Evolutionary conservation across 208 protist species (phyloP).

Genomic region (Crithidia expoeki): DNA sequence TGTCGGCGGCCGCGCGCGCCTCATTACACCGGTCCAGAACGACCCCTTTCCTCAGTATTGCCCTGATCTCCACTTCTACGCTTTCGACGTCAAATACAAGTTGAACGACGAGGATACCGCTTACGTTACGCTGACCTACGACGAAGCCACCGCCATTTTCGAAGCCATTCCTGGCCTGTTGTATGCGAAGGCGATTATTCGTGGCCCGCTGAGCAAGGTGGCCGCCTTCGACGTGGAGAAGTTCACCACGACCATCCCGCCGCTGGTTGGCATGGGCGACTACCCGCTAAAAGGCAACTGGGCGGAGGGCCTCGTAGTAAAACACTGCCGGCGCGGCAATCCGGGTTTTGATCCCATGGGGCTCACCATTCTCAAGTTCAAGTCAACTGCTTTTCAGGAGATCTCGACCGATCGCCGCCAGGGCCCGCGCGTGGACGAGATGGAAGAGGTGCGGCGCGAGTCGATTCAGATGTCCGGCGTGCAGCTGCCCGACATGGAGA

Average conservation of each 20-base stretch:
- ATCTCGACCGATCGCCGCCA: constrained; percentile 76
- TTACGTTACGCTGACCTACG: constrained; percentile 67
- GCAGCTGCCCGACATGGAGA: constrained; percentile 74
- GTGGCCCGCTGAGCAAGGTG: constrained; percentile 76
- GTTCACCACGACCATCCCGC: constrained; percentile 81
- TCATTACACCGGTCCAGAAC: constrained; percentile 69
- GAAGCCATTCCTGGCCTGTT: constrained; percentile 71
- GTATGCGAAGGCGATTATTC: constrained; percentile 74
- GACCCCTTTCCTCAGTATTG: constrained; percentile 89
- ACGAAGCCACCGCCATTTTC: constrained; percentile 73
- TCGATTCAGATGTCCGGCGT: constrained; percentile 58
- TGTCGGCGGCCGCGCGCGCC: constrained; percentile 52
- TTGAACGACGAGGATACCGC: constrained; percentile 23
- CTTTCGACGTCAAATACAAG: constrained; percentile 89
- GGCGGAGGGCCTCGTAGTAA: constrained; percentile 86
- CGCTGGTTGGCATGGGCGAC: constrained; percentile 86
- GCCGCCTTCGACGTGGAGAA: constrained; percentile 85
- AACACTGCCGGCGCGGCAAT: constrained; percentile 65
- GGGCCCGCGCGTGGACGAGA: constrained; percentile 73
- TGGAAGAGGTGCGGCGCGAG: constrained; percentile 60
- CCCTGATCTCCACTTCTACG: constrained; percentile 88
- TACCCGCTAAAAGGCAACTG: constrained; percentile 82
- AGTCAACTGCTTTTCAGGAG: constrained; percentile 86
- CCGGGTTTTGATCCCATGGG: constrained; percentile 60
- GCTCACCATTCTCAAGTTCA: constrained; percentile 85